Evolutionary conservation across 306 rosid genomes (phyloP).

Genomic region (Lablab purpureus): DNA sequence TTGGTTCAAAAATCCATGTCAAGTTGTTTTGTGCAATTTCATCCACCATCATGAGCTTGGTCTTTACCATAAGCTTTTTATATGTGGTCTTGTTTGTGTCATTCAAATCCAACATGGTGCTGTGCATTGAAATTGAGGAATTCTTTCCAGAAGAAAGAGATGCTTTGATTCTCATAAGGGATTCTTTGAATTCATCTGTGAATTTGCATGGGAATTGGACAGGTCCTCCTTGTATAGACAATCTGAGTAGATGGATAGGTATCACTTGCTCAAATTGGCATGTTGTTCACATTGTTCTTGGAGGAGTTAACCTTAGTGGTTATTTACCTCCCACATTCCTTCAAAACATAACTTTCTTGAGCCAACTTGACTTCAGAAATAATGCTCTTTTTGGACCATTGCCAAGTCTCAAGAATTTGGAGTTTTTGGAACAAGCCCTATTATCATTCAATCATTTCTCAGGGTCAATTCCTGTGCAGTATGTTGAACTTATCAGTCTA

Average conservation of each 20-base stretch:
- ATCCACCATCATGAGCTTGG: conserved; percentile 49
- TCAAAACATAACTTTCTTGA: conserved; percentile 60
- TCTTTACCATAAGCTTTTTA: conserved; percentile 11
- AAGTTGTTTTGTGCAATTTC: not conserved
- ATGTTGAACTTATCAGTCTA: conserved; percentile 50
- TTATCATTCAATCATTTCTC: conserved; percentile 57
- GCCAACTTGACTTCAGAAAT: conserved; percentile 57
- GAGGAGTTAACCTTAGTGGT: conserved; percentile 64
- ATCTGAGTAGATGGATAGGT: conserved; percentile 66
- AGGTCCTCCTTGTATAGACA: conserved; percentile 72
- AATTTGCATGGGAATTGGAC: conserved; percentile 74
- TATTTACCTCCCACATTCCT: conserved; percentile 58
- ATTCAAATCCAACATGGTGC: conserved; percentile 36
- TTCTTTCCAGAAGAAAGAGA: conserved; percentile 69
- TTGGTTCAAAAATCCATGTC: conserved; percentile 46
- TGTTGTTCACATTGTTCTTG: conserved; percentile 60
- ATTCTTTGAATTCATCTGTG: conserved; percentile 58
- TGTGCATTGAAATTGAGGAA: conserved; percentile 33
- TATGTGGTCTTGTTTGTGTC: conserved; percentile 33
- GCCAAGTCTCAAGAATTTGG: conserved; percentile 59
- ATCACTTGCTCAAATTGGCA: conserved; percentile 67
- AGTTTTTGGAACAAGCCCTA: conserved; percentile 51
- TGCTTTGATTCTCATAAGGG: conserved; percentile 59
- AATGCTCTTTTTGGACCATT: conserved; percentile 63
- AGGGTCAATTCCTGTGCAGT: conserved; percentile 61